Evolutionary conservation across 176 grass and related monocot genomes (phyloP).

Genomic region (Hordeum marinum): DNA sequence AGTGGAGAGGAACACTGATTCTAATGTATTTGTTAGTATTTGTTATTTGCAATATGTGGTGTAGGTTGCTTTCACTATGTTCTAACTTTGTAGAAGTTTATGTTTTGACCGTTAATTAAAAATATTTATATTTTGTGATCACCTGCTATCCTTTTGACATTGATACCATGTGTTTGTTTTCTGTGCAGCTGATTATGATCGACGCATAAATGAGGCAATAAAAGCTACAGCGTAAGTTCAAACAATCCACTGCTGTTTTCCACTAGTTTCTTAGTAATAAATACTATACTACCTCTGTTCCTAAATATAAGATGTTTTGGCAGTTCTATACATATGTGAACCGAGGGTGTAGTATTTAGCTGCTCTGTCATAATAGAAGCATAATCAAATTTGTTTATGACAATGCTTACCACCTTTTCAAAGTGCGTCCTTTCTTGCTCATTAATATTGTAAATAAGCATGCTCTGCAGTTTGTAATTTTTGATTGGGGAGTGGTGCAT

Average conservation of each 20-base stretch:
- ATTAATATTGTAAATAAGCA: too few relatives aligned
- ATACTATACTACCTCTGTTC: too few relatives aligned
- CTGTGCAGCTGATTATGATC: conserved; percentile 78
- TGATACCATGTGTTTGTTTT: conserved; percentile 29
- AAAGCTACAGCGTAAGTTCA: conserved; percentile 64
- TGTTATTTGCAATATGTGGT: conserved; percentile 6
- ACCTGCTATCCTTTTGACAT: background rate
- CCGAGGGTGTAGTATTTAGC: too few relatives aligned
- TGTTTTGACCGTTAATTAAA: conserved; percentile 12
- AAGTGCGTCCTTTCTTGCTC: too few relatives aligned
- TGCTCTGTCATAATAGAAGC: too few relatives aligned
- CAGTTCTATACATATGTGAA: too few relatives aligned
- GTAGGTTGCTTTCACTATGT: background rate
- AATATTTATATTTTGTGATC: conserved; percentile 16
- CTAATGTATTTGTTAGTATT: background rate
- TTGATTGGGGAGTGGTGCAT: too few relatives aligned
- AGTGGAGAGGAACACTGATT: background rate
- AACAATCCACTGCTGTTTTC: background rate
- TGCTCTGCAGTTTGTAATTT: too few relatives aligned
- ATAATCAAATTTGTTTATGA: too few relatives aligned
- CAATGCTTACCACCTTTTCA: too few relatives aligned
- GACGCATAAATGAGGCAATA: conserved; percentile 78
- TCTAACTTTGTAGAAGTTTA: background rate
- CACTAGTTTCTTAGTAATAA: background rate
- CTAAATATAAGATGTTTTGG: too few relatives aligned